Evolutionary conservation across 495 filamentous ascomycete genomes (phyloP), one percentile per base, ranked within the genome.

Genomic region (Hypoxylon rickii): DNA sequence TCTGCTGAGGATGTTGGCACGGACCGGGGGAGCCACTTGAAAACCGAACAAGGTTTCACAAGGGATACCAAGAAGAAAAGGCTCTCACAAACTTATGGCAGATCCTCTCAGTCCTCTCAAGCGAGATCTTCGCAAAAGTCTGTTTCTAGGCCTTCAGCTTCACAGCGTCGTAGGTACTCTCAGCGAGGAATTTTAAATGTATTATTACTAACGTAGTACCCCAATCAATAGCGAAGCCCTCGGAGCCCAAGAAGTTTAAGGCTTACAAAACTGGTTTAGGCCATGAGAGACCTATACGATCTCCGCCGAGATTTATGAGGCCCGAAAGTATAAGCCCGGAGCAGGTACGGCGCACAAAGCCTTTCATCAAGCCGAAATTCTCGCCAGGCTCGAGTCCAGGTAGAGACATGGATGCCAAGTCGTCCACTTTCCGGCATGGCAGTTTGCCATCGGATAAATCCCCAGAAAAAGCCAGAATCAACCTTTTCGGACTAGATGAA

Each of bases 41-140:
- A 18, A 10, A 40, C 51, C 29, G 21, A 7, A 17, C 38, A 22
- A 13, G 60, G 47, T 16, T 48, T 34, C 3, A 20, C 18, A 6
- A 49, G 34, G 44, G 51, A 22, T 1, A 50, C 31, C n/a, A 64
- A 48, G 21, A 24, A n/a, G n/a, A n/a, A n/a, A n/a, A n/a, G n/a
- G n/a, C n/a, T n/a, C n/a, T n/a, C n/a, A n/a, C n/a, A n/a, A 12
- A 61, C 46, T 15, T 63, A 57, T 32, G 32, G 48, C 44, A 16
- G n/a, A n/a, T n/a, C n/a, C n/a, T n/a, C n/a, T 29, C 42, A 26
- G 17, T 34, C 55, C 34, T 59, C 55, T 15, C 61, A 63, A 11
- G 24, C 7, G 8, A 63, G 34, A 38, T 44, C 39, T 7, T 58
- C 54, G 29, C 60, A 64, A 15, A 55, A 59, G 4, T 34, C 40